Evolutionary conservation across 2,329 filamentous ascomycete genomes (phyloP).

Genomic region (Camillea tinctor): DNA sequence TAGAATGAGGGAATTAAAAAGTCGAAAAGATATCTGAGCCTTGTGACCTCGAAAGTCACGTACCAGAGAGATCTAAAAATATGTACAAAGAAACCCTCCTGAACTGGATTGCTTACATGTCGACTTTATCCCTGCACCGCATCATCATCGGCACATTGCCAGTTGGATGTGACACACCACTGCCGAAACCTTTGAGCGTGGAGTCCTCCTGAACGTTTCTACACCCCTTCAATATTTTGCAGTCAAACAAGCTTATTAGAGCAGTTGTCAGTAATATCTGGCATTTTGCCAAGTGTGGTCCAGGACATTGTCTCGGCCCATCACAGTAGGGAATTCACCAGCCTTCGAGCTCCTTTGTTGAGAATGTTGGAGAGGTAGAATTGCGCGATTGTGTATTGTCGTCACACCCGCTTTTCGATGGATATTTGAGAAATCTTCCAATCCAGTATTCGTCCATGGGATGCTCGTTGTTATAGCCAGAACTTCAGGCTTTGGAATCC

Average conservation of each 20-base stretch:
- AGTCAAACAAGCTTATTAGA: constrained; percentile 24
- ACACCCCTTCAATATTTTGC: constrained; percentile 23
- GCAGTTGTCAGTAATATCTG: constrained; percentile 27
- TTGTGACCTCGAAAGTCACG: too few relatives aligned
- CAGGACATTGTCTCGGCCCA: constrained; percentile 28
- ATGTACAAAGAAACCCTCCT: too few relatives aligned
- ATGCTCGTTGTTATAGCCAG: constrained; percentile 20
- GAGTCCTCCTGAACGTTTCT: constrained; percentile 23
- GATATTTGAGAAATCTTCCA: constrained; percentile 24
- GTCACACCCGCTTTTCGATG: background rate
- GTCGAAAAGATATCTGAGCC: too few relatives aligned
- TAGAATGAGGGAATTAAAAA: too few relatives aligned
- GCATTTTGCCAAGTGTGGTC: constrained; percentile 31
- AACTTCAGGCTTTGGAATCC: constrained; percentile 25
- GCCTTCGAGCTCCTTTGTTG: constrained; percentile 28
- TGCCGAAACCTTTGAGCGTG: constrained; percentile 27
- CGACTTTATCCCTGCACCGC: constrained; percentile 14
- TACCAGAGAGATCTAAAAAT: too few relatives aligned
- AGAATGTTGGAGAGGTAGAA: constrained; percentile 19
- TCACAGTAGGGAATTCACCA: constrained; percentile 32
- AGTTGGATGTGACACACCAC: constrained; percentile 26
- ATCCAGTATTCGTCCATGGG: constrained; percentile 28
- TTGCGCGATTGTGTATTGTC: background rate
- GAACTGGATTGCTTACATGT: too few relatives aligned
- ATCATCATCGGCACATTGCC: constrained; percentile 23